These are phyloP conservation scores for Lipomyces yamanashiensis DNA, from an alignment of 805 yeast species.

Conservation along the genomic window DNA sequence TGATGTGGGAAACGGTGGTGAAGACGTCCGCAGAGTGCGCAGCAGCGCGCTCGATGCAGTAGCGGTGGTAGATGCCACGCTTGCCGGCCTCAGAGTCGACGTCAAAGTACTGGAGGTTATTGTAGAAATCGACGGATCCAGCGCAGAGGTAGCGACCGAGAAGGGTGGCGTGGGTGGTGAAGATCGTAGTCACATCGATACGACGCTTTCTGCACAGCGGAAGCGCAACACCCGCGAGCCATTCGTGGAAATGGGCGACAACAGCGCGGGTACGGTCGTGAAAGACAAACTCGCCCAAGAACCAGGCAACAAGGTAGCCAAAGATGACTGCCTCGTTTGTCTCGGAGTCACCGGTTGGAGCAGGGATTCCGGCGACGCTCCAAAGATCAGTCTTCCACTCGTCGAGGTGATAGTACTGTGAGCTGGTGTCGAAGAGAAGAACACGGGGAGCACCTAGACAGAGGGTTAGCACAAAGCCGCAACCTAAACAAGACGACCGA, in stretches of 20 bases:
- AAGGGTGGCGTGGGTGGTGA: slow-evolving; percentile 96
- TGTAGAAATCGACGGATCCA: slow-evolving; percentile 94
- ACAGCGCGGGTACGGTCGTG: slow-evolving; percentile 86
- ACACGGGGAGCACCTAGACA: slow-evolving; percentile 86
- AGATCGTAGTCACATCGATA: slow-evolving; percentile 91
- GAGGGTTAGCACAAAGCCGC: not conserved
- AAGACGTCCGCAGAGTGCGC: slow-evolving; percentile 96
- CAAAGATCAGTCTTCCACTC: slow-evolving; percentile 96
- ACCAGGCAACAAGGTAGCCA: slow-evolving; percentile 96
- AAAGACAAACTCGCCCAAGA: slow-evolving; percentile 88
- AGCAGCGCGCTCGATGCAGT: slow-evolving; percentile 95
- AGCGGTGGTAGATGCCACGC: slow-evolving; percentile 95
- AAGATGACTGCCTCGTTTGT: slow-evolving; percentile 89
- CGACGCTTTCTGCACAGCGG: slow-evolving; percentile 90
- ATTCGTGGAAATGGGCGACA: slow-evolving; percentile 93
- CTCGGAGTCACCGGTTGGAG: slow-evolving; percentile 86
- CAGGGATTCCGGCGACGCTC: slow-evolving; percentile 89
- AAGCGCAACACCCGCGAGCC: slow-evolving; percentile 96
- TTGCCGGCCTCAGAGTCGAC: slow-evolving; percentile 98
- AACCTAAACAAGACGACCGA: not conserved
- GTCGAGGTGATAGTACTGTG: slow-evolving; percentile 69
- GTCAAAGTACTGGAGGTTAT: slow-evolving; percentile 84
- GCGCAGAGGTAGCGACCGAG: slow-evolving; percentile 96
- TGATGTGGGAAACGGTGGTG: slow-evolving; percentile 95
- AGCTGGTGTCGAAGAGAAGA: slow-evolving; percentile 79